phyloP scores from a whole-genome alignment of 352 stramenopile genomes.

The Halophytophthora polymorphica region DNA sequence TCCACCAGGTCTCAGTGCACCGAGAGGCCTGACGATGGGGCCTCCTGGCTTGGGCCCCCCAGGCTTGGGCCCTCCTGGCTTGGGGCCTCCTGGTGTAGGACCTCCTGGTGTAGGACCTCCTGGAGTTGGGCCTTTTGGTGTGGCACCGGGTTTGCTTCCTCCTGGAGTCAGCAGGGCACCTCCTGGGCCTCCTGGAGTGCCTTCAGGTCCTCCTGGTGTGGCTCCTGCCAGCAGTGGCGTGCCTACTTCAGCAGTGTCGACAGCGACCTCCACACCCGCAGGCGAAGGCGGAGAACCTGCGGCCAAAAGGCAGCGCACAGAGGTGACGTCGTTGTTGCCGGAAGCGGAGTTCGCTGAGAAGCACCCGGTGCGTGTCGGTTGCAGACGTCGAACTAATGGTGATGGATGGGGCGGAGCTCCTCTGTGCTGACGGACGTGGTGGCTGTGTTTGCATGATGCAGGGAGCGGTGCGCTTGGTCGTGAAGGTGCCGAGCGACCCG shows the following conservation, averaged over 20 bases:
- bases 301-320: conserved; percentile 70
- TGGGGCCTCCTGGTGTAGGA: conserved; percentile 24
- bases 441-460: conserved; percentile 15
- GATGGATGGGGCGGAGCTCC: too few species aligned
- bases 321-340: conserved; percentile 56
- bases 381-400: too few species aligned
- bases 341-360: conserved; percentile 75
- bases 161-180: conserved; percentile 13
- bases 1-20: conserved; percentile 17
- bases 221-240: too few species aligned
- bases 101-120: conserved; percentile 7
- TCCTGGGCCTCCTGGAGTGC: conserved; percentile 25
- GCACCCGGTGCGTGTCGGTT: conserved; percentile 64
- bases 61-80: conserved; percentile 22
- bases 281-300: conserved; percentile 46
- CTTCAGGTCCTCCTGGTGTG: conserved; percentile 35
- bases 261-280: conserved; percentile 11
- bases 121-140: conserved; percentile 6
- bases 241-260: not conserved
- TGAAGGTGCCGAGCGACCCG: conserved; percentile 86
- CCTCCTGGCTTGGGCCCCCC: conserved; percentile 25
- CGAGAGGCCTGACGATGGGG: conserved; percentile 15
- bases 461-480: conserved; percentile 58
- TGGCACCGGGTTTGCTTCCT: conserved; percentile 12
- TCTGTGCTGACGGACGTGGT: conserved; percentile 6